A percentile compares a stretch with the other conserved stretches of the same genome.
Conservation (phyloP, 2,329 filamentous ascomycete species). For the Diaporthe batatas region DNA sequence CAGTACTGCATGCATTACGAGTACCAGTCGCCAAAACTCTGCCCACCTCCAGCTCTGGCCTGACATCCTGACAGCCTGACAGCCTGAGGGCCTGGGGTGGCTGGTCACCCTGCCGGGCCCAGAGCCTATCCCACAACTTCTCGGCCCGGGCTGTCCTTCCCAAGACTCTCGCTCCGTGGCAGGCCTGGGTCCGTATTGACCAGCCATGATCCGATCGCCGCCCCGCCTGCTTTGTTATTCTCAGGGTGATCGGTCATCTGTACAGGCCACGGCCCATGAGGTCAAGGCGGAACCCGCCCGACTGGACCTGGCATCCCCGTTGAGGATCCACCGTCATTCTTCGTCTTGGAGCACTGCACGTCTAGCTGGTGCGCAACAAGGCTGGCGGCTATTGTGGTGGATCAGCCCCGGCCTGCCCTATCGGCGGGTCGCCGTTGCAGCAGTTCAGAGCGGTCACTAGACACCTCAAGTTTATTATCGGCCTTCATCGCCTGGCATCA, state of each 20-base stretch:
- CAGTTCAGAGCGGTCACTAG: too few relatives aligned
- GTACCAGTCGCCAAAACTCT: slow-evolving; percentile 5
- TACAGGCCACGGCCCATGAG: not conserved
- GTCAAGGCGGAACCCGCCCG: not conserved
- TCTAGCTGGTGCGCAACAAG: not conserved
- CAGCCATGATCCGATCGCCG: not conserved
- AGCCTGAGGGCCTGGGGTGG: too few relatives aligned
- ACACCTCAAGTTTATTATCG: too few relatives aligned
- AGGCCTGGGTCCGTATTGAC: too few relatives aligned
- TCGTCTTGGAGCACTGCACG: not conserved
- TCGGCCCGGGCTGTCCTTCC: slow-evolving; percentile 24
- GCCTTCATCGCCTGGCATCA: too few relatives aligned
- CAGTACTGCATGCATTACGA: not conserved
- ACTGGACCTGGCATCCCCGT: not conserved
- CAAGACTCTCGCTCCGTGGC: too few relatives aligned
- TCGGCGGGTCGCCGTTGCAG: too few relatives aligned
- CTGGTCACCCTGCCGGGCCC: not conserved
- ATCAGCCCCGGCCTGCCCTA: not conserved
- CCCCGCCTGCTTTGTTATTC: not conserved
- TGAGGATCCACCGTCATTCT: not conserved
- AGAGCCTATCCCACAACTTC: not conserved
- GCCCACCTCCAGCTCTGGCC: not conserved
- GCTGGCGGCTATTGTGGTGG: slow-evolving; percentile 24
- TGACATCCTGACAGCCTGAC: not conserved
- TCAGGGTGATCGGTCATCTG: not conserved